A percentile compares a stretch with the other conserved stretches of the same genome.
Conservation (phyloP, 2,329 filamentous ascomycete genomes). For the Ophiostoma populinum region DNA sequence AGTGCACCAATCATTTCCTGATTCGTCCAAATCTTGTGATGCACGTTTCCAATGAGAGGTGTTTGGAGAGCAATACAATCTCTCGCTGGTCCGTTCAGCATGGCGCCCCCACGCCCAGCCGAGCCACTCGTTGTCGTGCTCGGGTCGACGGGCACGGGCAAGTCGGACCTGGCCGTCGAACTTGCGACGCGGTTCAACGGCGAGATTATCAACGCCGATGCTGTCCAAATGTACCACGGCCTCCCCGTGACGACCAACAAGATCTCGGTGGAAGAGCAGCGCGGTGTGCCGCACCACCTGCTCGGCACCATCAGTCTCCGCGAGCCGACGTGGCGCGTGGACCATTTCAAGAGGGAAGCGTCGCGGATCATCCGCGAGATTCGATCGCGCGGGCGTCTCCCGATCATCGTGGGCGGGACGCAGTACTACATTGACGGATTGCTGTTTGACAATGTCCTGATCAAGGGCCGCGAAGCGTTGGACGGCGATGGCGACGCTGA, state of each 20-base stretch:
- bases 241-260: slow-evolving; percentile 94
- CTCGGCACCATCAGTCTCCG: slow-evolving; percentile 61
- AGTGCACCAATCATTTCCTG: too few species aligned
- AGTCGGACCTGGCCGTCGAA: slow-evolving; percentile 86
- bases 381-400: slow-evolving; percentile 56
- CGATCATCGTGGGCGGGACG: slow-evolving; percentile 84
- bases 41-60: slow-evolving; percentile 1
- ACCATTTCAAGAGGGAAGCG: slow-evolving; percentile 57
- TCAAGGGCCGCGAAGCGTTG: slow-evolving; percentile 25
- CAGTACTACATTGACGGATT: slow-evolving; percentile 90
- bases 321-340: slow-evolving; percentile 69
- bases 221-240: slow-evolving; percentile 91
- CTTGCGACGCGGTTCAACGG: slow-evolving; percentile 70
- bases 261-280: slow-evolving; percentile 55
- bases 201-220: slow-evolving; percentile 92
- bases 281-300: slow-evolving; percentile 73
- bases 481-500: slow-evolving; percentile 4
- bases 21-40: too few species aligned
- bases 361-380: slow-evolving; percentile 59
- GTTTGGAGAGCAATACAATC: slow-evolving; percentile 5
- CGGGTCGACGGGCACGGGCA: slow-evolving; percentile 84
- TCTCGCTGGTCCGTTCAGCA: slow-evolving; percentile 20
- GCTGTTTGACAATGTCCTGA: slow-evolving; percentile 58
- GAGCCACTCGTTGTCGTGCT: slow-evolving; percentile 63
- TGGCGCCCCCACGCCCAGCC: slow-evolving; percentile 16